These are phyloP conservation scores for Ehretia macrophylla DNA, from an alignment of 257 asterid species.

Conservation along the genomic window DNA sequence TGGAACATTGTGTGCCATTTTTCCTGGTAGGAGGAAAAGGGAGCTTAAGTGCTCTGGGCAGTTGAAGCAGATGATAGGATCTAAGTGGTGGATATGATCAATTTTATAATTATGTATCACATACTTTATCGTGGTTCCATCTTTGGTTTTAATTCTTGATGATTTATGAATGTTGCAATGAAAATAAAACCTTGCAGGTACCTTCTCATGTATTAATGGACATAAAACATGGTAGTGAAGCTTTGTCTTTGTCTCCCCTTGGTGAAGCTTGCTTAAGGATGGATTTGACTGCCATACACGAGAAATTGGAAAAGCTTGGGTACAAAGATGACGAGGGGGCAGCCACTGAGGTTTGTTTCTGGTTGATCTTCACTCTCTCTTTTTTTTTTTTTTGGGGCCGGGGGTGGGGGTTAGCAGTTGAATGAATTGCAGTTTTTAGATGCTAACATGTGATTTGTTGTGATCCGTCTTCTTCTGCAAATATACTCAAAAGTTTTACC, in stretches of 20 bases:
- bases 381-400: too few species aligned
- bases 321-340: conserved; percentile 78
- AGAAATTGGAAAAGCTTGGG: conserved; percentile 55
- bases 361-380: conserved; percentile 1
- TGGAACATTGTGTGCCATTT: too few species aligned
- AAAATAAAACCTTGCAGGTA: conserved; percentile 27
- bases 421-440: too few species aligned
- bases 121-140: background rate
- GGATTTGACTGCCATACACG: conserved; percentile 74
- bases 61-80: too few species aligned
- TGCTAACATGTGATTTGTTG: too few species aligned
- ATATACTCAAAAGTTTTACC: too few species aligned
- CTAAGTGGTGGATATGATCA: too few species aligned
- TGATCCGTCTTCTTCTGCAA: too few species aligned
- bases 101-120: background rate
- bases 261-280: conserved; percentile 66
- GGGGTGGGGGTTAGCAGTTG: too few species aligned
- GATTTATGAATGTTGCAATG: background rate
- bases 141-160: background rate
- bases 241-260: conserved; percentile 44
- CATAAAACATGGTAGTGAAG: conserved; percentile 43
- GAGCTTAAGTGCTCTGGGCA: too few species aligned
- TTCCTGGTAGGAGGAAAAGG: too few species aligned
- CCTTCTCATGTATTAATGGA: conserved; percentile 67
- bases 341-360: conserved; percentile 56